These are phyloP conservation scores for Nicotiana noctiflora DNA, from an alignment of 257 asterid genomes.

Conservation along the genomic window DNA sequence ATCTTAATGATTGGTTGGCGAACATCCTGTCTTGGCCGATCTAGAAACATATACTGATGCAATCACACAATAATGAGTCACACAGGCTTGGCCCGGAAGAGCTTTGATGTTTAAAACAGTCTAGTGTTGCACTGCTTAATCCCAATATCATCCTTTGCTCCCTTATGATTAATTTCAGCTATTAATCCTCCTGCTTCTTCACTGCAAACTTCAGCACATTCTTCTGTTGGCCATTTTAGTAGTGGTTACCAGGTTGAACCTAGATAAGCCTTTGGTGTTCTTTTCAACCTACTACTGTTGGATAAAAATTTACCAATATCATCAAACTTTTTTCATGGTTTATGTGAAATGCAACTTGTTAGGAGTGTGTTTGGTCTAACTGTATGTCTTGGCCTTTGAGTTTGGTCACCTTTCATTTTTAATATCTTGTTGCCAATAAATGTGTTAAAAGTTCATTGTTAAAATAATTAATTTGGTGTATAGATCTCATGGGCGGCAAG, in stretches of 20 bases:
- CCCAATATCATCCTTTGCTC: not conserved
- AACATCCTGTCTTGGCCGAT: not conserved
- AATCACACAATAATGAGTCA: not conserved
- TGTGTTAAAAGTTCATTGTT: not conserved
- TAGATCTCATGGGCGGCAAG: constrained; percentile 66
- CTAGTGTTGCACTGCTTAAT: not conserved
- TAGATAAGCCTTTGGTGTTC: not conserved
- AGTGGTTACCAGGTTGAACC: not conserved
- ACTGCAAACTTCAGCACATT: not conserved
- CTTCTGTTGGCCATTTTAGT: not conserved
- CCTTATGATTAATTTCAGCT: not conserved
- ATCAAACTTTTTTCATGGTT: not conserved
- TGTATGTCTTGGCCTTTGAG: not conserved
- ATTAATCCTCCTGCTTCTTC: not conserved
- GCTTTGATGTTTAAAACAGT: not conserved
- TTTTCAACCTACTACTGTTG: not conserved
- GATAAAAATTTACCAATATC: not conserved
- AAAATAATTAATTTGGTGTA: not conserved
- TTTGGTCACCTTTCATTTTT: not conserved
- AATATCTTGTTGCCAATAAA: not conserved
- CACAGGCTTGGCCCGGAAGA: not conserved
- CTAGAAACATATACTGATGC: not conserved
- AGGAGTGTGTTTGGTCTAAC: not conserved
- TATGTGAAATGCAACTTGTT: not conserved
- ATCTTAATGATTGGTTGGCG: not conserved